Percentiles rank a stretch among this genome's conserved stretches.
Conservation (phyloP, 208 protist genomes). For the Trypanosoma brucei region DNA sequence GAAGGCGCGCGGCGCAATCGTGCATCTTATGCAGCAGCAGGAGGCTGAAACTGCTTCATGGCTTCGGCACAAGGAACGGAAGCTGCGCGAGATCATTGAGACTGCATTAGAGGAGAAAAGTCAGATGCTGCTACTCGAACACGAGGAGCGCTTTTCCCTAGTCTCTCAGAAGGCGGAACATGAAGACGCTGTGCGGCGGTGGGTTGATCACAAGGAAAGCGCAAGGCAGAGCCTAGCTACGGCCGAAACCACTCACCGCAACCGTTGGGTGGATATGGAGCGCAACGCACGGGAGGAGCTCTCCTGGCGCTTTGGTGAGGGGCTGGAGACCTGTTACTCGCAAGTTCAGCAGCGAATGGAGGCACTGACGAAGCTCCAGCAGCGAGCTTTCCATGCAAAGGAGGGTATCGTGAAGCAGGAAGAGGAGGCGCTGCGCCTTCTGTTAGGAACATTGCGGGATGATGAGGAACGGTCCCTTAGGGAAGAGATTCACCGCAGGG, state of each 20-base stretch:
- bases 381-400: slow-evolving; percentile 1
- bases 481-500: slow-evolving; percentile 18
- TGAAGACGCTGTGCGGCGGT: slow-evolving; percentile 38
- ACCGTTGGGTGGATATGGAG: slow-evolving; percentile 13
- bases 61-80: slow-evolving; percentile 29
- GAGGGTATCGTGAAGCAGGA: slow-evolving; percentile 23
- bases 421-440: slow-evolving; percentile 5
- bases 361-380: slow-evolving; percentile 18
- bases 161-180: slow-evolving; percentile 38
- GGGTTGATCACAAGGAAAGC: slow-evolving; percentile 23
- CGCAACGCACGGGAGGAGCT: slow-evolving; percentile 25
- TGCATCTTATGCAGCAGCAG: slow-evolving; percentile 19
- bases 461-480: slow-evolving; percentile 6
- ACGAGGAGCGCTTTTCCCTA: slow-evolving; percentile 41
- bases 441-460: slow-evolving; percentile 5
- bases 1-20: slow-evolving; percentile 16
- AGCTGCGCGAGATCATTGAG: slow-evolving; percentile 23
- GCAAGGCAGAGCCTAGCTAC: slow-evolving; percentile 15
- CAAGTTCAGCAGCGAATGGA: slow-evolving; percentile 13
- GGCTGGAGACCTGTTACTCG: slow-evolving; percentile 6
- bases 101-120: slow-evolving; percentile 15
- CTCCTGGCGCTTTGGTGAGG: slow-evolving; percentile 5
- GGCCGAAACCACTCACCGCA: slow-evolving; percentile 19
- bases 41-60: slow-evolving; percentile 27
- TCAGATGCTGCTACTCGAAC: slow-evolving; percentile 35